Evolutionary conservation across 768 basidiomycete genomes (phyloP), one percentile per base, ranked within the genome.

Genomic region (Boletales sp.): DNA sequence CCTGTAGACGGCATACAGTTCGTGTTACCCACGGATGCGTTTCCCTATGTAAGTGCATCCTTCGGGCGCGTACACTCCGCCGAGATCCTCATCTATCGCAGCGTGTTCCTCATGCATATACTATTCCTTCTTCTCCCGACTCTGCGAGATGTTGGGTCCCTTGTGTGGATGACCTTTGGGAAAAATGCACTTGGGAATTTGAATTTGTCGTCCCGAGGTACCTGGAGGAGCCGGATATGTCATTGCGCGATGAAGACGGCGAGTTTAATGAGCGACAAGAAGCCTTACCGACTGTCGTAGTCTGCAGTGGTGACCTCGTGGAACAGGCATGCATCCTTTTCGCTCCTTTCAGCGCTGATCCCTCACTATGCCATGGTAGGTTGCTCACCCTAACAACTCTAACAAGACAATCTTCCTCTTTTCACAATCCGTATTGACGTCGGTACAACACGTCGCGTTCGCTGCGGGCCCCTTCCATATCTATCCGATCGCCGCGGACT

Each of bases 61-160:
- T 49, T 48, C 14, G 11, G 17, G 28, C 36, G 11, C 53, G 36
- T 47, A 34, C 37, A 30, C 47, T 12, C 31, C 18, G 32, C 41
- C 46, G 25, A 42, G 39, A 44, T 49, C 51, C 57, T 68, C 34
- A 68, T 50, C 12, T 25, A 28, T 50, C 48, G 13, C 50, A 95
- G 91, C 87, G 90, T 56, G 83, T 94, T 53, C 95, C 95, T 42
- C 96, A 98, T 70, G 86, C 87, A 40, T 98, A 87, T 62, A 92
- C 94, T 4, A 87, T 85, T 5, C 86, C 93, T 1, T 87, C 90
- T 0, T 86, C 86, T 8, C 85, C 93, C 7, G 91, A 94, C 63
- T 79, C 91, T 15, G 94, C 95, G n/a, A 78, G 96, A 61, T 94
- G 91, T 60, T 99, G 96, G 96, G 86, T 97, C n/a, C 96, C 96